Conservation (phyloP, 805 yeast genomes). For the Kuraishia cidri region DNA sequence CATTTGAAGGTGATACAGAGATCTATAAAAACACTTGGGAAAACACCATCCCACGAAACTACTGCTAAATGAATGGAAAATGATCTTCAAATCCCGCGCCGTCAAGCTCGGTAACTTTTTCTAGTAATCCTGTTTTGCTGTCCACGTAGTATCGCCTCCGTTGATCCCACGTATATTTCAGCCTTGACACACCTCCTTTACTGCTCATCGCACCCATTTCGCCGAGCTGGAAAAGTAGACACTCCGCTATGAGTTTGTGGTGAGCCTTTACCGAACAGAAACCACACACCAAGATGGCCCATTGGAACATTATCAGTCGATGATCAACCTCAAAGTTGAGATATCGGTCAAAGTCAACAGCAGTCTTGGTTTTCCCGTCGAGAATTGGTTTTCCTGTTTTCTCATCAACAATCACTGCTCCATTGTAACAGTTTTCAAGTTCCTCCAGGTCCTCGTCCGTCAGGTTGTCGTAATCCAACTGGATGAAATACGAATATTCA, state of each 20-base stretch:
- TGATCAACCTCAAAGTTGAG: slow-evolving; percentile 16
- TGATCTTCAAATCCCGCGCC: background rate
- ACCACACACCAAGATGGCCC: slow-evolving; percentile 16
- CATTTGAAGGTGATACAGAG: slow-evolving; percentile 21
- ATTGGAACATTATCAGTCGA: slow-evolving; percentile 20
- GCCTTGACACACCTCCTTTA: slow-evolving; percentile 10
- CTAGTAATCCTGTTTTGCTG: background rate
- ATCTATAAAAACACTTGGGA: slow-evolving; percentile 25
- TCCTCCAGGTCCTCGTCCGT: slow-evolving; percentile 8
- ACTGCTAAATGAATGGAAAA: slow-evolving; percentile 10
- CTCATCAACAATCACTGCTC: slow-evolving; percentile 8
- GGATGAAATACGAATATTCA: slow-evolving; percentile 12
- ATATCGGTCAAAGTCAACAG: slow-evolving; percentile 9
- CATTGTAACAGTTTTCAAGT: slow-evolving; percentile 12
- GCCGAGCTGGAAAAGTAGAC: slow-evolving; percentile 12
- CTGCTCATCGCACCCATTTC: slow-evolving; percentile 19
- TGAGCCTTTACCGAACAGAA: slow-evolving; percentile 14
- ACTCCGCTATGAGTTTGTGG: slow-evolving; percentile 16
- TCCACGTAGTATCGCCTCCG: slow-evolving; percentile 6
- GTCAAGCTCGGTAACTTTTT: background rate
- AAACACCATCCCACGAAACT: slow-evolving; percentile 23
- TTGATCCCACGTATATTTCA: slow-evolving; percentile 15
- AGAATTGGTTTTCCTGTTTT: slow-evolving; percentile 7
- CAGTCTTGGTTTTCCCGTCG: background rate
- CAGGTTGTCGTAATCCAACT: slow-evolving; percentile 9